Conservation (phyloP, 768 basidiomycete species). For the Boletus reticulatus region DNA sequence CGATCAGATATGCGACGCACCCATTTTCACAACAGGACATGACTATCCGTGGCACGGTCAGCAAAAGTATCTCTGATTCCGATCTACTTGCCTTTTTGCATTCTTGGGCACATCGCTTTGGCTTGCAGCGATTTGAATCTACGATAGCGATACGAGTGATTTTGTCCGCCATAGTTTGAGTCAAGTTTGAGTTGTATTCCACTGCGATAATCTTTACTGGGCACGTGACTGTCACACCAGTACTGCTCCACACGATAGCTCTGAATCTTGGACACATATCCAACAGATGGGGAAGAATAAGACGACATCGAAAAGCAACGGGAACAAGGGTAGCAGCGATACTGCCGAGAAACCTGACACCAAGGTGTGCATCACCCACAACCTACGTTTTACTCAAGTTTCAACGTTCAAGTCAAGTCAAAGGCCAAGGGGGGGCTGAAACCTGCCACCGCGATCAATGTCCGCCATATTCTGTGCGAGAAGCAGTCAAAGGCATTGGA, state of each 20-base stretch:
- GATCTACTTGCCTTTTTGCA: slow-evolving; percentile 80
- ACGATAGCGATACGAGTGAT: slow-evolving; percentile 98
- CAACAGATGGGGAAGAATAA: slow-evolving; percentile 31
- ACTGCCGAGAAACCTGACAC: slow-evolving; percentile 17
- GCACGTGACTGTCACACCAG: neutral
- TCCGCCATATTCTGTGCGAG: slow-evolving; percentile 86
- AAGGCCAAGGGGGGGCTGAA: slow-evolving; percentile 64
- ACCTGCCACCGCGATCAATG: slow-evolving; percentile 78
- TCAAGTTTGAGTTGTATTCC: too few relatives aligned
- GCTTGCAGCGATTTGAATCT: slow-evolving; percentile 90
- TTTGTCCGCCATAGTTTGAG: slow-evolving; percentile 74
- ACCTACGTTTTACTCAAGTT: neutral
- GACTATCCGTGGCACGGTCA: slow-evolving; percentile 44
- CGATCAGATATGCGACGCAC: slow-evolving; percentile 39
- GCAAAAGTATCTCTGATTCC: slow-evolving; percentile 2
- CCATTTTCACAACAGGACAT: slow-evolving; percentile 98
- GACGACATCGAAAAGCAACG: slow-evolving; percentile 17
- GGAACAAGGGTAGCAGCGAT: slow-evolving; percentile 16
- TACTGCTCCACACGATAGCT: neutral
- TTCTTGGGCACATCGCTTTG: slow-evolving; percentile 95
- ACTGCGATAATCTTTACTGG: too few relatives aligned
- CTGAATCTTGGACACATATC: neutral
- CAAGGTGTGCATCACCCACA: slow-evolving; percentile 21
- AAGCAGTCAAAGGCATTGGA: slow-evolving; percentile 80
- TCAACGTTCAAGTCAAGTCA: neutral